Evolutionary conservation across 2,329 filamentous ascomycete genomes (phyloP).

Genomic region (Colletotrichum sp.): DNA sequence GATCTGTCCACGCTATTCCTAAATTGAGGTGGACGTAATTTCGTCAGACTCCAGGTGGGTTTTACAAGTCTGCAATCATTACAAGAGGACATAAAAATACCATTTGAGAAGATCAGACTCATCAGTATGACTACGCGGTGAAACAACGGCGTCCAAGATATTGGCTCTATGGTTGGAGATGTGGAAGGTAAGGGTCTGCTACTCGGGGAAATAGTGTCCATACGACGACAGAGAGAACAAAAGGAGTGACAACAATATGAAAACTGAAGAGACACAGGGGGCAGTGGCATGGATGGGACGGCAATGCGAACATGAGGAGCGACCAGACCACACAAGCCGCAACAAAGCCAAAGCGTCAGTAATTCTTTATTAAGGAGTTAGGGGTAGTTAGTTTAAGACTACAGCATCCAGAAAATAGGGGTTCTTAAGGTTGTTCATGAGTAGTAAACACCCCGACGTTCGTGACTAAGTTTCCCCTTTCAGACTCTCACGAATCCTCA

Average conservation of each 20-base stretch:
- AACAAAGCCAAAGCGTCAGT: neutral
- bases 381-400: neutral
- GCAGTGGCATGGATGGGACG: neutral
- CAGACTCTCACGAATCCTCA: neutral
- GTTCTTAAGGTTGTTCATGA: neutral
- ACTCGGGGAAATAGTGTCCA: too few relatives aligned
- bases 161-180: too few relatives aligned
- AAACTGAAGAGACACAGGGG: neutral
- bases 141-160: too few relatives aligned
- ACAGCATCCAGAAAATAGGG: neutral
- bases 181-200: too few relatives aligned
- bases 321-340: neutral
- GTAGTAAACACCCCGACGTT: neutral
- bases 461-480: neutral
- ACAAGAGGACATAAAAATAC: rapidly evolving
- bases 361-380: neutral
- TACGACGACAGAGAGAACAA: neutral
- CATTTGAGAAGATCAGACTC: neutral
- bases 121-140: neutral
- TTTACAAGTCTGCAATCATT: neutral
- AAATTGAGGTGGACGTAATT: neutral
- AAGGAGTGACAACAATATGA: neutral
- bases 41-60: neutral
- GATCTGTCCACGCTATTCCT: neutral
- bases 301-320: neutral